Evolutionary conservation across 441 rosid species (phyloP), one percentile per base, ranked within the genome.

Genomic region (Mallotus repandus): DNA sequence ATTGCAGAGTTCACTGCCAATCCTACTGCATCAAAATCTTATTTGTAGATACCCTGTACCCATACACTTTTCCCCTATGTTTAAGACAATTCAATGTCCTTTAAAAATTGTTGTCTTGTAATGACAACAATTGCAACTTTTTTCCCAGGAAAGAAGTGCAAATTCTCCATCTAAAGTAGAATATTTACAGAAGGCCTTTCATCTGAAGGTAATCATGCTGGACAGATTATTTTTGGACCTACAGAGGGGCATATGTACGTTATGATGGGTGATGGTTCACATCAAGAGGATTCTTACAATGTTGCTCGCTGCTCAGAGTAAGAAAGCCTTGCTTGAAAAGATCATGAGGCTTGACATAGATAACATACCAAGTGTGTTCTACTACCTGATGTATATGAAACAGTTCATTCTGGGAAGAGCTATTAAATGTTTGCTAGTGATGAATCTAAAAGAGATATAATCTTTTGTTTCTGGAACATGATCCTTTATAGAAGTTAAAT

Each of bases 301-400:
- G 89, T 86, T 74, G 79, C 92, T 9, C 90, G 86, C 32, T 29
- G 32, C 32, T 29, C 3, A 29, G 63, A 86, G 82, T 84, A 86
- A 86, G 84, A 89, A 91, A 80, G 83, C 89, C 4, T 76, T 89
- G 72, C 92, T 89, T 35, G 92, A 89, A 68, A 91, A 89, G 77
- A 78, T 89, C 57, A 67, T 86, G 86, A 86, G 94, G 75, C 78
- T 89, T 41, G 96, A 89, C 78, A 21, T 86, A 13, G 85, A 89
- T 76, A 81, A 75, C 68, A 80, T 84, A 69, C 89, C 92, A 68
- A 85, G 89, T 88, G 66, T 76, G 84, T 57, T 18, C 50, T 56
- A 49, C 32, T 45, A 9, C 21, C 19, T 12, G 9, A 16, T 38
- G 35, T n/a, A 12, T 69, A 21, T 21, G 38, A 57, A 13, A 1